Conservation (phyloP, 768 basidiomycete species). For the Dendrothele bispora region DNA sequence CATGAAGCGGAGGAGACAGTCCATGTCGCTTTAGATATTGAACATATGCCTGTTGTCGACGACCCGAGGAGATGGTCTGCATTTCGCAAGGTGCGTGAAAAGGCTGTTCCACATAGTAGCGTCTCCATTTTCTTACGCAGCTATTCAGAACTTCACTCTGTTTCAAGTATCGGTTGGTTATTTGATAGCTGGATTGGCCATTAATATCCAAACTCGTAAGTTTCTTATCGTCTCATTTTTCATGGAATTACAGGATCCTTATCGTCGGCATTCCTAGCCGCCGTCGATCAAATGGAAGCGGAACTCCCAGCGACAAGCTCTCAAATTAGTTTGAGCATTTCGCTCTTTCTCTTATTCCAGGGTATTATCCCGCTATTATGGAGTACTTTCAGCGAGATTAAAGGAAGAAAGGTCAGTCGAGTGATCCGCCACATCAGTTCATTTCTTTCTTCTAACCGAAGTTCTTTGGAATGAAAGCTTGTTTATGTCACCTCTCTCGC, state of each 20-base stretch:
- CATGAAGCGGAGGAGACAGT: too few species aligned
- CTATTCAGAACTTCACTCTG: slow-evolving; percentile 46
- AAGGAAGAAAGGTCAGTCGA: slow-evolving; percentile 69
- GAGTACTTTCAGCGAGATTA: slow-evolving; percentile 67
- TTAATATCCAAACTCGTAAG: slow-evolving; percentile 67
- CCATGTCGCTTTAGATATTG: slow-evolving; percentile 41
- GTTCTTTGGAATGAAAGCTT: too few species aligned
- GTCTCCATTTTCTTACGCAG: too few species aligned
- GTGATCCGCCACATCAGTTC: too few species aligned
- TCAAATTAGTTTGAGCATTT: slow-evolving; percentile 67
- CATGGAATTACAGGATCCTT: too few species aligned
- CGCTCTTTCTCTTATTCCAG: slow-evolving; percentile 71
- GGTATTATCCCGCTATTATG: slow-evolving; percentile 67
- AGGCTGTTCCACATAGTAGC: slow-evolving; percentile 8
- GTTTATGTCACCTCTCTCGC: slow-evolving; percentile 55
- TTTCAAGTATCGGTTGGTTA: slow-evolving; percentile 49
- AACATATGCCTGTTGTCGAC: slow-evolving; percentile 53
- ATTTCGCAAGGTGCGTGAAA: slow-evolving; percentile 47
- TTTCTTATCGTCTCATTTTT: too few species aligned
- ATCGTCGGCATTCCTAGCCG: slow-evolving; percentile 39
- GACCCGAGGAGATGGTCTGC: slow-evolving; percentile 64
- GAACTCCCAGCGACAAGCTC: slow-evolving; percentile 61
- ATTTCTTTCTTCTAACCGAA: too few species aligned
- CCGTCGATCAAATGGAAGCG: slow-evolving; percentile 56
- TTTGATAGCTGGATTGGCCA: slow-evolving; percentile 57